Evolutionary conservation across 2,329 filamentous ascomycete species (phyloP), one percentile per base, ranked within the genome.

Genomic region (Colletotrichum truncatum): DNA sequence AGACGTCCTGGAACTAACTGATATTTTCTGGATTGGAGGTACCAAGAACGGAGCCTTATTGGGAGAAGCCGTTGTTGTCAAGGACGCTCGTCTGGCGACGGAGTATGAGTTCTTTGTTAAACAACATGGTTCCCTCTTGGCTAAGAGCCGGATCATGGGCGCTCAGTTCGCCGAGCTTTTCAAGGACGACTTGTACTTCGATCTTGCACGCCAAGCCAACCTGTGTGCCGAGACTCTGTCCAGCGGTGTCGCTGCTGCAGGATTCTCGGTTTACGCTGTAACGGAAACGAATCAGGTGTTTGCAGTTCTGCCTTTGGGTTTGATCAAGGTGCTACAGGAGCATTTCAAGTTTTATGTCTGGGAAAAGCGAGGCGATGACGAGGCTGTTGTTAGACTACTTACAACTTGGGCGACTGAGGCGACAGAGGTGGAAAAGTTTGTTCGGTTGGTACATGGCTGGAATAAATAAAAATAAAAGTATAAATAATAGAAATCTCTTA

Each of bases 21-120:
- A 85, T 58, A 82, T 85, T 18, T 85, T 85, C 73, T 85, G 83
- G 83, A 84, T 85, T 36, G 83, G 83, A 3, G 83, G 83, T 0
- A 85, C 83, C 4, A 85, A 85, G 67, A 82, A 82, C 66, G 83
- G 83, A 1, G 82, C 82, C 0, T 68, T 85, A 4, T 75, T 85
- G 4, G 83, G 83, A 2, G 83, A 85, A 64, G 83, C 83, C 2
- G 80, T 85, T 6, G 77, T 85, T 0, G 80, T 85, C 25, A 83
- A 83, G 52, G 74, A 81, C 26, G 43, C 70, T 0, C 51, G 57
- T 1, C 71, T 85, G 0, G 80, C 82, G 0, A 73, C 78, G 5
- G 83, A 83, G 32, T 85, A 83, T 63, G 79, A 80, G 49, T 85
- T 84, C 66, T 82, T 84, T 64, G 74, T 85, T 68, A 85, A 85